phyloP scores from a whole-genome alignment of 2,329 filamentous ascomycete genomes.

The Elsinoe arachidis region DNA sequence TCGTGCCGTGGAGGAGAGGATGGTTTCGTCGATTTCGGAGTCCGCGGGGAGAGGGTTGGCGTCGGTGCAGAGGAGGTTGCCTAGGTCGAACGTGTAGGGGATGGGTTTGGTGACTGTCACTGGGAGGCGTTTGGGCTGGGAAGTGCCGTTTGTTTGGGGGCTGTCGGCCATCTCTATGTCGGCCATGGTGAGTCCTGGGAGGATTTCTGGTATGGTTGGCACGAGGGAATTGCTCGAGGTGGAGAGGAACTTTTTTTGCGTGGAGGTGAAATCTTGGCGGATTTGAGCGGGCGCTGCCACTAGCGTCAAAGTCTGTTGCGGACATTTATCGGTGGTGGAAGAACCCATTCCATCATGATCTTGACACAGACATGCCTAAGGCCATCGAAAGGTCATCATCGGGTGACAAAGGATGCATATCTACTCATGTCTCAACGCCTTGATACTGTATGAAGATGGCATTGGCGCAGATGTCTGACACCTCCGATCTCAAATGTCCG shows the following conservation, averaged over 20 bases:
- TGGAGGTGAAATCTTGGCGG: constrained; percentile 8
- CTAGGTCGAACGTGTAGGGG: constrained; percentile 86
- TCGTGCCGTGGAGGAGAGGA: constrained; percentile 63
- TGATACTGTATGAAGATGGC: too few relatives aligned
- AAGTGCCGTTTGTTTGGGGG: constrained; percentile 5
- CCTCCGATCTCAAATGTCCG: not conserved
- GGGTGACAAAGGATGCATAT: too few relatives aligned
- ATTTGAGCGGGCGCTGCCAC: not conserved
- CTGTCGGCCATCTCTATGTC: constrained; percentile 15
- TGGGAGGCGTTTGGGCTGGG: constrained; percentile 16
- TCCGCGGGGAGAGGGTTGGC: constrained; percentile 65
- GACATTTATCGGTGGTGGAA: not conserved
- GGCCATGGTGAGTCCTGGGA: not conserved
- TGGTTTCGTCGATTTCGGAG: constrained; percentile 35
- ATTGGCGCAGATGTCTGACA: not conserved
- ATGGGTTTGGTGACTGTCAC: constrained; percentile 58
- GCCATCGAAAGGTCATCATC: too few relatives aligned
- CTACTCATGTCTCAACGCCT: too few relatives aligned
- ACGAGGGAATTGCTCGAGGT: not conserved
- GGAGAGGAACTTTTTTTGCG: constrained; percentile 7
- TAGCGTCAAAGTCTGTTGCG: not conserved
- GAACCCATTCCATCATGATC: not conserved
- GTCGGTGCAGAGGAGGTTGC: constrained; percentile 77
- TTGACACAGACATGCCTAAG: not conserved
- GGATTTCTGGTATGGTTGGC: not conserved